Base-by-base conservation (phyloP, 2,329 filamentous ascomycete species). In the Apiospora koreana region DNA sequence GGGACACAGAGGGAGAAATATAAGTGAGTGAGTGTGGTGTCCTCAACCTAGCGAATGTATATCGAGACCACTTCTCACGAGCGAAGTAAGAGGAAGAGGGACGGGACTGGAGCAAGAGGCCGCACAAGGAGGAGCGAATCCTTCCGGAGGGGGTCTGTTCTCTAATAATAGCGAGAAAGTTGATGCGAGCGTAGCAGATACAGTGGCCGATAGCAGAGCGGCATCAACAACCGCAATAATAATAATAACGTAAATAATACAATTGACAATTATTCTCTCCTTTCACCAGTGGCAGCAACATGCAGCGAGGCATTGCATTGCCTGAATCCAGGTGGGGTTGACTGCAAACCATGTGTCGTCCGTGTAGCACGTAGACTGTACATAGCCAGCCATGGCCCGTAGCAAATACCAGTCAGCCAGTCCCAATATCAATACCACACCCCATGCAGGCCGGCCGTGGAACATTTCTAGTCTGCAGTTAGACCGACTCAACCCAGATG, bases 381-480 rank as follows among this genome's bases (percentile, higher is more conserved):
- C 31, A 62, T 38, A 8, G 28, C 31, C 54, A 8, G 28, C 31
- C 54, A 62, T 23, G 18, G 2, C 31, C 54, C 9, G 54, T 38
- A 62, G 18, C 31, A 62, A n/a, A 62, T 14, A 58, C 9, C 50
- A 9, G 12, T 25, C 2, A n/a, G n/a, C 46, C 46, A 10, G 23
- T 28, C n/a, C 46, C 46, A 23, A 38, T 35, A n/a, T 21, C 50
- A 38, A 58, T 58, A 62, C 54, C 28, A 38, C 54, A 62, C 9
- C 54, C 31, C 54, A 62, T 62, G 54, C 54, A 62, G 54, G 31
- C 54, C 54, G 54, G 21, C 31, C 31, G 31, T 62, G 54, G 54
- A 62, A 62, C 54, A 62, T 38, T 62, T 62, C 54, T 62, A 62
- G 31, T 62, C 28, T 38, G 35, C 31, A 62, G 18, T n/a, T 62